A percentile compares a stretch with the other conserved stretches of the same genome.
Conservation (phyloP, 371 early-diverging fungal genomes). For the Capniomyces stellatus region DNA sequence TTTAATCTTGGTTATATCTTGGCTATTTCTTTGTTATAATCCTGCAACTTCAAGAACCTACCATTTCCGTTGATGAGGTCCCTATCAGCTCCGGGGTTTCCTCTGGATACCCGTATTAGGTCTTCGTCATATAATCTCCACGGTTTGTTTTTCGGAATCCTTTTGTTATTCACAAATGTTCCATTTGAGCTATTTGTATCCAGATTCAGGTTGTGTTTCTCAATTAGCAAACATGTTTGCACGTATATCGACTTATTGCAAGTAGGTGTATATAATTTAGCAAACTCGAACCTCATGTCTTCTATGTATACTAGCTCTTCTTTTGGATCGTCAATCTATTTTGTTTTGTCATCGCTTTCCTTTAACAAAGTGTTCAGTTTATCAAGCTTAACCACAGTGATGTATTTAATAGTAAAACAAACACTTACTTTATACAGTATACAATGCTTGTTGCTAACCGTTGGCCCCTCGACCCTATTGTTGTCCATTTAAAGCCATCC, state of each 20-base stretch:
- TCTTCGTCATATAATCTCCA: conserved; percentile 40
- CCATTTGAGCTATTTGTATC: conserved; percentile 47
- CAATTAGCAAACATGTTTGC: too few relatives aligned
- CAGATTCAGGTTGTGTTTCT: conserved; percentile 15
- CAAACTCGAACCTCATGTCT: not conserved
- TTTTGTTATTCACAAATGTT: conserved; percentile 43
- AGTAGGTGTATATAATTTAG: not conserved
- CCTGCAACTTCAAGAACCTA: too few relatives aligned
- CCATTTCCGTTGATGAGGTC: not conserved
- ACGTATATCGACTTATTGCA: too few relatives aligned
- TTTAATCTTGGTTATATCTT: too few relatives aligned
- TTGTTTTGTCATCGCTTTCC: too few relatives aligned
- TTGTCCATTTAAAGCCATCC: too few relatives aligned
- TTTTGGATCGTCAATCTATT: not conserved
- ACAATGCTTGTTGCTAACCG: not conserved
- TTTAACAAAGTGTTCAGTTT: too few relatives aligned
- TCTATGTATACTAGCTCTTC: not conserved
- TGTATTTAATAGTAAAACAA: not conserved
- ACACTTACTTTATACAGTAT: not conserved
- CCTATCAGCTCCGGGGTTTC: not conserved
- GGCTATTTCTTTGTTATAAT: too few relatives aligned
- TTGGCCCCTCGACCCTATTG: not conserved
- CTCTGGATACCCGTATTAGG: conserved; percentile 30
- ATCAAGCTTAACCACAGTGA: too few relatives aligned
- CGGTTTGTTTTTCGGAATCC: conserved; percentile 29